These are phyloP conservation scores for Chiua virens DNA, from an alignment of 768 basidiomycete species.

Conservation along the genomic window DNA sequence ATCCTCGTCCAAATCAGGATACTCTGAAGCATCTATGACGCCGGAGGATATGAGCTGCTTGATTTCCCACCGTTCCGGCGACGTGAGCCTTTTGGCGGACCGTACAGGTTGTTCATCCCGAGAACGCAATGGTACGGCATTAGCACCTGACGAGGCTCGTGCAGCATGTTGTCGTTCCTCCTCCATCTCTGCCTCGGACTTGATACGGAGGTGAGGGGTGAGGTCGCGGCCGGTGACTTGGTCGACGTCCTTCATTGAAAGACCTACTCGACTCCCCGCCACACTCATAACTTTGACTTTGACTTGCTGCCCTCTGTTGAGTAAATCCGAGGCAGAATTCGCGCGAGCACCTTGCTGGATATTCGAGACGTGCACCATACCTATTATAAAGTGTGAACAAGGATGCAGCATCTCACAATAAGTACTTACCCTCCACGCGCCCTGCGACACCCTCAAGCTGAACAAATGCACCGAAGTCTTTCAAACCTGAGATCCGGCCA, in stretches of 20 bases:
- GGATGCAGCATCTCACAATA: not conserved
- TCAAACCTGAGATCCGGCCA: conserved; percentile 80
- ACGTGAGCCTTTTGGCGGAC: conserved; percentile 88
- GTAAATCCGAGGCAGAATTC: conserved; percentile 82
- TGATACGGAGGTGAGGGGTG: conserved; percentile 92
- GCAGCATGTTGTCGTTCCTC: conserved; percentile 68
- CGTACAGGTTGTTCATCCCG: conserved; percentile 53
- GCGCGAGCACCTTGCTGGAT: conserved; percentile 85
- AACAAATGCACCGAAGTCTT: conserved; percentile 97
- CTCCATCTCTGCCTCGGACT: conserved; percentile 90
- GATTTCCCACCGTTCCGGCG: conserved; percentile 99
- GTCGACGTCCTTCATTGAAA: conserved; percentile 99
- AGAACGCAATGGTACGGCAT: conserved; percentile 76
- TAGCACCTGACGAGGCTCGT: conserved; percentile 76
- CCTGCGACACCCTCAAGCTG: conserved; percentile 84
- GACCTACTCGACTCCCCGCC: conserved; percentile 73
- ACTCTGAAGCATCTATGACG: conserved; percentile 87
- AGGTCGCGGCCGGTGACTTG: conserved; percentile 87
- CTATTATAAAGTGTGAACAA: conserved; percentile 40
- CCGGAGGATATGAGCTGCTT: conserved; percentile 98
- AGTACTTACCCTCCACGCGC: conserved; percentile 79
- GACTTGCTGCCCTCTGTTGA: conserved; percentile 80
- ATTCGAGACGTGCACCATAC: conserved; percentile 96
- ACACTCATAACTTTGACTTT: conserved; percentile 98
- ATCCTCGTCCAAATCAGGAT: conserved; percentile 90